Conservation (phyloP, 306 rosid species). For the Vicia faba region DNA sequence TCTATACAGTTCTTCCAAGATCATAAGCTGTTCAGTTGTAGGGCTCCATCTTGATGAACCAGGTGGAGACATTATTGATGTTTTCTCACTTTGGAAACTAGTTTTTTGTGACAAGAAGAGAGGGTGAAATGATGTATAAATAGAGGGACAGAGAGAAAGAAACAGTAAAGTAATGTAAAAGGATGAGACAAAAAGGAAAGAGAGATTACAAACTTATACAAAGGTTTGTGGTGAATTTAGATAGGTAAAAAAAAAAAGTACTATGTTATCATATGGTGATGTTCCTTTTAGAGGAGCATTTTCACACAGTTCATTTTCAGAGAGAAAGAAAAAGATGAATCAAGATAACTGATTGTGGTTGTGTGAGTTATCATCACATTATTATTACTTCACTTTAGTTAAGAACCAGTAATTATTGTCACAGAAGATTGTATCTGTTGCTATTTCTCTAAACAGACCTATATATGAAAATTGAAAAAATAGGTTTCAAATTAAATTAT, state of each 20-base stretch:
- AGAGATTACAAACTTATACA: conserved; percentile 33
- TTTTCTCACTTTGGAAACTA: conserved; percentile 1
- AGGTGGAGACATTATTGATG: conserved; percentile 54
- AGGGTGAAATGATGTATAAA: conserved; percentile 43
- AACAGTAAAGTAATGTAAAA: conserved; percentile 42
- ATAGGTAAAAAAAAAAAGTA: conserved; percentile 50
- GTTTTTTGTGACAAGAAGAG: conserved; percentile 14
- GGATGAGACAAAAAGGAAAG: conserved; percentile 60
- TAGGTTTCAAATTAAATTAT: neutral
- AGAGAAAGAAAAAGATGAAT: conserved; percentile 38
- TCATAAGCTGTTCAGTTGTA: conserved; percentile 90
- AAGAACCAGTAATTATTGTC: conserved; percentile 17
- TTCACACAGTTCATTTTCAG: conserved; percentile 38
- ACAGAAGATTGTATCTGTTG: conserved; percentile 4
- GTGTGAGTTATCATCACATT: conserved; percentile 64
- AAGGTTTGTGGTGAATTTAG: conserved; percentile 36
- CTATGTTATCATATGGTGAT: conserved; percentile 49
- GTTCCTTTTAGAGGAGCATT: conserved; percentile 69
- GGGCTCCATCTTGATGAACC: conserved; percentile 91
- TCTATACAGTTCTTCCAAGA: conserved; percentile 81
- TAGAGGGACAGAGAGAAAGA: conserved; percentile 56
- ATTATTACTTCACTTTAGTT: conserved; percentile 32
- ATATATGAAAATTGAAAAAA: too few species aligned
- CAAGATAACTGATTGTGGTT: conserved; percentile 36
- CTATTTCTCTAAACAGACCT: too few species aligned